Base-by-base conservation (phyloP, 2,329 filamentous ascomycete species). In the Diaporthe sp. region DNA sequence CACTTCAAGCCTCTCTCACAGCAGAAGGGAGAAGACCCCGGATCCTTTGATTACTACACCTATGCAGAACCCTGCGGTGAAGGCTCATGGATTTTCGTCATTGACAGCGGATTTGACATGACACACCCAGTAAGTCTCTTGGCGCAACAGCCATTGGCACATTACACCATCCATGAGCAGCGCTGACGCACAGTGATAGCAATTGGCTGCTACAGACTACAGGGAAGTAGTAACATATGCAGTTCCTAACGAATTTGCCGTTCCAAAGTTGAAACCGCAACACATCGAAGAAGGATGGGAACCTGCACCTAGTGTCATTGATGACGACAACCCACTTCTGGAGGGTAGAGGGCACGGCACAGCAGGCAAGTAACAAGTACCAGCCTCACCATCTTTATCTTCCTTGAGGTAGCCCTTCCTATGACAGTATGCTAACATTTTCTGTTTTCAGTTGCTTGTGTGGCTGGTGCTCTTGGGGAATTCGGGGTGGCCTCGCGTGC, bases 1-100 rank as follows among this genome's bases (percentile, higher is more conserved):
- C n/a, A 73, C 17, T 55, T 73, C n/a, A 73, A 70, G 35, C 22
- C n/a, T 3, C 44, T 73, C 42, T 73, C 72, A 50, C 72, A 73
- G 44, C 63, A 73, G n/a, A 73, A 73, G 65, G 72, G 72, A 13
- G 19, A 73, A 32, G 42, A 61, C 2, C 53, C 37, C 9, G 3
- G 30, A 13, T 35, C 17, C 3, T 44, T 32, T 19, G 25, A 47
- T 6, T 37, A 63, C 32, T 56, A 73, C 53, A 73, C 71, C 32
- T 73, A 70, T 39, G 53, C 63, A 6, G 71, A 73, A 3, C 71
- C 63, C 19, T 44, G 27, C 10, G 72, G 72, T 5, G 27, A 73
- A 44, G 72, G 39, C 2, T 51, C 63, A 8, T 73, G 72, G 72
- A 56, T 73, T 12, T 35, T 73, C 22, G 7, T 73, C 5, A 17